These are phyloP conservation scores for Stagonosporopsis cucurbitacearum DNA, from an alignment of 2,329 filamentous ascomycete species.

Conservation along the genomic window DNA sequence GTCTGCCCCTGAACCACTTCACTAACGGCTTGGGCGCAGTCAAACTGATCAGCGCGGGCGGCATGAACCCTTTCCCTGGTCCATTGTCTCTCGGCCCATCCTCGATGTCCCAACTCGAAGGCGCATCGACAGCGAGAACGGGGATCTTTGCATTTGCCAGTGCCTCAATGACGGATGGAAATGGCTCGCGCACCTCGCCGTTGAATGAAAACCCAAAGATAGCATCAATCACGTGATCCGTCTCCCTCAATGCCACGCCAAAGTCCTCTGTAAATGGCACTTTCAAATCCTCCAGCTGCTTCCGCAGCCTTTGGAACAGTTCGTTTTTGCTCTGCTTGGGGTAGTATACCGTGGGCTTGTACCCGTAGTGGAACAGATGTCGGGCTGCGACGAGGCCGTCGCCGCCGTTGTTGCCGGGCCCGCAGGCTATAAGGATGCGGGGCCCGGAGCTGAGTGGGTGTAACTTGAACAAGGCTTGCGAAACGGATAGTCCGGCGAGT, in stretches of 20 bases:
- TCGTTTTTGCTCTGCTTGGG: constrained; percentile 92
- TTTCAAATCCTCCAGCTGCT: constrained; percentile 81
- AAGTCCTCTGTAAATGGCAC: constrained; percentile 89
- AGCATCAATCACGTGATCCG: constrained; percentile 87
- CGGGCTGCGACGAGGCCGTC: constrained; percentile 94
- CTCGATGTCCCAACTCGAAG: constrained; percentile 94
- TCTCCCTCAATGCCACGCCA: constrained; percentile 64
- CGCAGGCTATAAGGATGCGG: constrained; percentile 85
- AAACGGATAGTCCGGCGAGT: constrained; percentile 88
- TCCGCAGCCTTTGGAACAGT: constrained; percentile 84
- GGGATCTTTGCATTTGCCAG: constrained; percentile 76
- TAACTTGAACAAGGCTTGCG: constrained; percentile 87
- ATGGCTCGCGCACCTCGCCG: constrained; percentile 91
- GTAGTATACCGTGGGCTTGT: constrained; percentile 87
- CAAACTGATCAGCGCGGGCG: constrained; percentile 80
- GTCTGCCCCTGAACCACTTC: constrained; percentile 81
- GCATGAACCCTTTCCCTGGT: constrained; percentile 80
- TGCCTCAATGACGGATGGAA: constrained; percentile 78
- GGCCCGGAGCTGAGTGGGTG: constrained; percentile 76
- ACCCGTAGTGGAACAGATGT: constrained; percentile 91
- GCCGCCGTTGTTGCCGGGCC: constrained; percentile 80
- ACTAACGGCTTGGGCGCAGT: constrained; percentile 93
- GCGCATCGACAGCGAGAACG: constrained; percentile 88
- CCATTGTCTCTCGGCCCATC: constrained; percentile 79
- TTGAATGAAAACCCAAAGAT: constrained; percentile 97